A percentile compares a stretch with the other conserved stretches of the same genome.
phyloP scores from a whole-genome alignment of 2,329 filamentous ascomycete species.

The Ceratocystis ficicola region DNA sequence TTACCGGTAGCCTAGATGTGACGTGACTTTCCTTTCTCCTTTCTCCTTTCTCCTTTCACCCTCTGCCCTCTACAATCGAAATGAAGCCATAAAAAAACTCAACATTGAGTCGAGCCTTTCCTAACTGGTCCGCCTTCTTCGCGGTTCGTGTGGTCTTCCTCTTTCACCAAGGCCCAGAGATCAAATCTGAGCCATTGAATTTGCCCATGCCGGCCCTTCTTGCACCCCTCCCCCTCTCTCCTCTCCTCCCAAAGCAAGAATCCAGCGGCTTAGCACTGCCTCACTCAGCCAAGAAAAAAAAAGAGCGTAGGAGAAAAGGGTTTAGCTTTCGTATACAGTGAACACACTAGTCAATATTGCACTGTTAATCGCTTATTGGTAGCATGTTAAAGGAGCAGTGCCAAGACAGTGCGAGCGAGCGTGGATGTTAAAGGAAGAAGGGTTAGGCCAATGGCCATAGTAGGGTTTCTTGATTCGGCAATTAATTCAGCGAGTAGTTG shows the following conservation, averaged over 20 bases:
- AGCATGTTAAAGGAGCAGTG: too few relatives aligned
- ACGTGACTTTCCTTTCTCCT: too few relatives aligned
- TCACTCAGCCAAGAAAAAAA: constrained; percentile 8
- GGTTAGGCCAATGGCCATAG: background rate
- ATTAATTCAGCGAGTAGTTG: background rate
- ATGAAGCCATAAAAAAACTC: too few relatives aligned
- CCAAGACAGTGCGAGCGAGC: background rate
- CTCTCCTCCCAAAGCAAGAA: background rate
- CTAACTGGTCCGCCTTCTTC: too few relatives aligned
- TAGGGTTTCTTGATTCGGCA: background rate
- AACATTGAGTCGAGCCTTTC: too few relatives aligned
- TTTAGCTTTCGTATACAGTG: background rate
- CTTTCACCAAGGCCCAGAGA: background rate
- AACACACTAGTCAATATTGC: too few relatives aligned
- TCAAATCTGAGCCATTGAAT: background rate
- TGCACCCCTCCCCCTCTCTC: background rate
- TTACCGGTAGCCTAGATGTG: too few relatives aligned
- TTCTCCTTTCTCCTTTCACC: too few relatives aligned
- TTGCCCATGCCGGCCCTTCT: background rate
- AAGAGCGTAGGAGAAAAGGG: background rate
- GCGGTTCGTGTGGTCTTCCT: too few relatives aligned
- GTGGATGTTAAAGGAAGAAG: background rate
- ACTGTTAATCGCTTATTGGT: too few relatives aligned
- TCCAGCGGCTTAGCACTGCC: constrained; percentile 3
- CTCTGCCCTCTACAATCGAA: too few relatives aligned